phyloP scores from a whole-genome alignment of 2,329 filamentous ascomycete genomes.

The Venturia asperata region DNA sequence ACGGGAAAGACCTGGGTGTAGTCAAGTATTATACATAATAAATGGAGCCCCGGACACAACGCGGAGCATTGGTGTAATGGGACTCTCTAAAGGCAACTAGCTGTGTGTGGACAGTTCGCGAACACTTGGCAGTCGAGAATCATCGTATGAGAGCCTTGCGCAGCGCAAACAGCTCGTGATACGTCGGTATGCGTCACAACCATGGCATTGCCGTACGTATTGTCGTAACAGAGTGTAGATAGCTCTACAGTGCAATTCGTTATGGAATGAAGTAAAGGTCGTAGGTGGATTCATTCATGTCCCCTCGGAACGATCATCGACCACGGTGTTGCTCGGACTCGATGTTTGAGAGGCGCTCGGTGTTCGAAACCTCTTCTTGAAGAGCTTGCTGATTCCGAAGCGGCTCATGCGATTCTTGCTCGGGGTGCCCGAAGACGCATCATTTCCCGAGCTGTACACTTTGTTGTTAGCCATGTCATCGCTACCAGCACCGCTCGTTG shows the following conservation, averaged over 20 bases:
- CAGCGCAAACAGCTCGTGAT: not conserved
- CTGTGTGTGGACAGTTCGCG: not conserved
- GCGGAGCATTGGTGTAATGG: not conserved
- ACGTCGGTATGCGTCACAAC: not conserved
- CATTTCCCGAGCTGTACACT: conserved; percentile 2
- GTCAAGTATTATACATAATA: not conserved
- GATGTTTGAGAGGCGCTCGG: not conserved
- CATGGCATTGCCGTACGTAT: not conserved
- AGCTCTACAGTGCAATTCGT: not conserved
- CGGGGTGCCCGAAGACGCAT: not conserved
- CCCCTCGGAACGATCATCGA: not conserved
- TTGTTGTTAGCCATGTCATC: conserved; percentile 12
- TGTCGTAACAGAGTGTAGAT: not conserved
- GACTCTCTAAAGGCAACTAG: not conserved
- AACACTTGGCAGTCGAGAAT: not conserved
- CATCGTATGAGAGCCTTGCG: not conserved
- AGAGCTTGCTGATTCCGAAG: conserved; percentile 15
- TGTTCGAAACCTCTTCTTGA: conserved; percentile 12
- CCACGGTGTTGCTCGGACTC: conserved; percentile 4
- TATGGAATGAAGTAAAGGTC: not conserved
- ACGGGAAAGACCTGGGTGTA: not conserved
- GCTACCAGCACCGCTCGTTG: conserved; percentile 1
- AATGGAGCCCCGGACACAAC: too few species aligned
- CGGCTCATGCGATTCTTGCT: conserved; percentile 13
- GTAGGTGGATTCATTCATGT: not conserved